Conservation (phyloP, 495 filamentous ascomycete genomes). For the Daldinia caldariorum region DNA sequence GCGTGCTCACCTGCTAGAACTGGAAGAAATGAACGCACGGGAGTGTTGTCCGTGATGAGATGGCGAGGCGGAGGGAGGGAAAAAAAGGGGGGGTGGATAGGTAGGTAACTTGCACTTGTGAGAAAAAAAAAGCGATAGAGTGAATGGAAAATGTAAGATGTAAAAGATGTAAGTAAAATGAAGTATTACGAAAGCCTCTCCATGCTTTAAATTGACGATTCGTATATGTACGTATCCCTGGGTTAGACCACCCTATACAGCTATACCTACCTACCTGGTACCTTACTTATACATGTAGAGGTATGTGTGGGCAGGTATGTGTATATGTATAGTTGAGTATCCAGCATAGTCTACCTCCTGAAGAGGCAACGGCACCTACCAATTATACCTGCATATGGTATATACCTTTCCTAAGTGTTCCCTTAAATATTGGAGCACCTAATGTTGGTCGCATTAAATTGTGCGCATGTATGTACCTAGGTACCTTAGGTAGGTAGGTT, state of each 20-base stretch:
- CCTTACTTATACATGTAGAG: no score
- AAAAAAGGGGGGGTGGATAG: no score
- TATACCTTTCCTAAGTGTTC: background rate
- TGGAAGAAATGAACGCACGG: constrained; percentile 36
- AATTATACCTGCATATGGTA: background rate
- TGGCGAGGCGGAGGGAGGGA: background rate
- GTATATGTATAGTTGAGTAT: background rate
- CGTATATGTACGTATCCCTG: background rate
- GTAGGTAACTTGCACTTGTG: background rate
- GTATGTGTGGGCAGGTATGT: background rate
- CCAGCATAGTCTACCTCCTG: background rate
- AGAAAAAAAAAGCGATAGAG: background rate
- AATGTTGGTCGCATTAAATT: background rate
- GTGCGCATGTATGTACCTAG: background rate
- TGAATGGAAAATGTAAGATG: background rate
- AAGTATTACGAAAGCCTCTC: background rate
- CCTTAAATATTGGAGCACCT: background rate
- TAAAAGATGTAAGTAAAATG: background rate
- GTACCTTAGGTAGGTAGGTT: no score
- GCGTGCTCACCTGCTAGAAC: constrained; percentile 38
- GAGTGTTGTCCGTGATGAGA: constrained; percentile 27
- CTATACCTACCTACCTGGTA: no score
- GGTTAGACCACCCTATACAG: background rate
- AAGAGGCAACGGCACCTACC: background rate
- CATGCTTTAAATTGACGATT: background rate